Evolutionary conservation across 441 rosid genomes (phyloP).

Genomic region (Mallotus japonicus): DNA sequence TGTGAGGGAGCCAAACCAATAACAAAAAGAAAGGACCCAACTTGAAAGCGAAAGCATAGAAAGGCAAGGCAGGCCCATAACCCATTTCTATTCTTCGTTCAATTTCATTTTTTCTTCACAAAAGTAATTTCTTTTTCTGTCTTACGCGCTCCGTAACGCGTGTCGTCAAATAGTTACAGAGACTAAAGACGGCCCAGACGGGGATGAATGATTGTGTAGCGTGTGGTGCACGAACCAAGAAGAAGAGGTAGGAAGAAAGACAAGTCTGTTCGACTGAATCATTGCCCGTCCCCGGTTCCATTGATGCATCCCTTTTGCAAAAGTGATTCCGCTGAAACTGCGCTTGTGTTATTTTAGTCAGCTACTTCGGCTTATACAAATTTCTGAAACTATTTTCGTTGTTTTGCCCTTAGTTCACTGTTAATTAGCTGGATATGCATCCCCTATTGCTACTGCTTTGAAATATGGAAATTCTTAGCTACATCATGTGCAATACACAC

Average conservation of each 20-base stretch:
- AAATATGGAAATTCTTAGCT: too few relatives aligned
- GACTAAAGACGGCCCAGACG: too few relatives aligned
- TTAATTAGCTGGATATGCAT: too few relatives aligned
- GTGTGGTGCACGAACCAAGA: background rate
- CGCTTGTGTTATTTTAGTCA: background rate
- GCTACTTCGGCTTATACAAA: too few relatives aligned
- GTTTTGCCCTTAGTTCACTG: too few relatives aligned
- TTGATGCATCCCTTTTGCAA: background rate
- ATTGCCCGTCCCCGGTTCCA: slow-evolving; percentile 5
- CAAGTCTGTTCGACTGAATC: slow-evolving; percentile 12
- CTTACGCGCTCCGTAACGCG: background rate
- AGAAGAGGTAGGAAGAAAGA: background rate
- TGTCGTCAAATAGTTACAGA: too few relatives aligned
- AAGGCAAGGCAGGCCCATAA: background rate
- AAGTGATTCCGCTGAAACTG: slow-evolving; percentile 4
- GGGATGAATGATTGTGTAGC: background rate
- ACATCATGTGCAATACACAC: too few relatives aligned
- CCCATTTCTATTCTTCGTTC: background rate
- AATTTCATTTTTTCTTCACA: background rate
- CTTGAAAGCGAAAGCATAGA: background rate
- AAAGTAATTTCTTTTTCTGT: background rate
- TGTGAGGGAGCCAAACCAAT: slow-evolving; percentile 50
- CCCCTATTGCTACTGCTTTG: too few relatives aligned
- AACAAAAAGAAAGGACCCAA: too few relatives aligned
- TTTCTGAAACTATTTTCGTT: too few relatives aligned